phyloP scores from a whole-genome alignment of 2,329 filamentous ascomycete genomes.

The Botrytis fabae region DNA sequence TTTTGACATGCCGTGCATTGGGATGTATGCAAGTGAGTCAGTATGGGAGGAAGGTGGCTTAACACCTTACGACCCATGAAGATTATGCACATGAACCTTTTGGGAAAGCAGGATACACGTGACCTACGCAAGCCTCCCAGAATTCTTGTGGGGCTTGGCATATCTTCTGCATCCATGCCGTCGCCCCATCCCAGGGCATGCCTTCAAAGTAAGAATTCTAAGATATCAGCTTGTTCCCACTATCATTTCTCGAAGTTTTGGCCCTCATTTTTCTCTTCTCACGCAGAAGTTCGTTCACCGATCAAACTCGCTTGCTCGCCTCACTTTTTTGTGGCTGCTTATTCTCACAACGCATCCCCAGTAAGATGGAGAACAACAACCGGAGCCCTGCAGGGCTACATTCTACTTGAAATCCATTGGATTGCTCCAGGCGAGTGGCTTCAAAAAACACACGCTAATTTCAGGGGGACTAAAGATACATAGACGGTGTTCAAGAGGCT shows the following conservation, averaged over 20 bases:
- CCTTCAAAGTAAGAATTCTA: neutral
- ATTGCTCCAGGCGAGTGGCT: neutral
- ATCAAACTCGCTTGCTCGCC: neutral
- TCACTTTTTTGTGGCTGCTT: neutral
- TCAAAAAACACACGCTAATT: conserved; percentile 7
- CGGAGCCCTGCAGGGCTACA: neutral
- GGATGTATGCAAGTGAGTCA: too few species aligned
- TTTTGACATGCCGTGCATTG: too few species aligned
- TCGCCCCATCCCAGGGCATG: neutral
- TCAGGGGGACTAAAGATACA: too few species aligned
- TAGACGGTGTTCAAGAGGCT: too few species aligned
- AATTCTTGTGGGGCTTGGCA: neutral
- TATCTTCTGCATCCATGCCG: neutral
- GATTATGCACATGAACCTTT: neutral
- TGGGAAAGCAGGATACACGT: too few species aligned
- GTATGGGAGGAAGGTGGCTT: too few species aligned
- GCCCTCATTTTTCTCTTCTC: neutral
- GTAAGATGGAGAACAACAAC: neutral
- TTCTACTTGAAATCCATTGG: neutral
- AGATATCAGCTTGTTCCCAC: neutral
- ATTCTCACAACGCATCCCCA: neutral
- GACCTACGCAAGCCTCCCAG: neutral
- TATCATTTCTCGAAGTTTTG: neutral
- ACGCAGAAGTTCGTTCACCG: neutral
- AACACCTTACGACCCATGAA: neutral